These are phyloP conservation scores for Elymus sibiricus DNA, from an alignment of 176 grass and related monocot genomes.

Conservation along the genomic window DNA sequence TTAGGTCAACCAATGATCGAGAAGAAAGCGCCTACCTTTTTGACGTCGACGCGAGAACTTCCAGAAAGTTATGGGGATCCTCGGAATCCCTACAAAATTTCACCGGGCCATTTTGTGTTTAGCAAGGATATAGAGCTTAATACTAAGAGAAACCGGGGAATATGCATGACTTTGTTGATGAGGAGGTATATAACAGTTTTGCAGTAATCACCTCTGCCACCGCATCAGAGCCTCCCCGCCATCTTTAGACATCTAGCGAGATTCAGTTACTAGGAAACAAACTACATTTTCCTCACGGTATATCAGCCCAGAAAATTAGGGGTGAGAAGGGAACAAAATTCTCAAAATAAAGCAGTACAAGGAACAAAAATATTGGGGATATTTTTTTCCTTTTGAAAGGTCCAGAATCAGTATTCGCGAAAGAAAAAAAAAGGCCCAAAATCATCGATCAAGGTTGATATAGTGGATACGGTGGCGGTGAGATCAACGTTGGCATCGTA, in stretches of 20 bases:
- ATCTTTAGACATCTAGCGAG: conserved; percentile 30
- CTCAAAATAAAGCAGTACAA: no score
- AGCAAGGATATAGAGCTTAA: neutral
- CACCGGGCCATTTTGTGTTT: neutral
- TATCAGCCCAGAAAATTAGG: no score
- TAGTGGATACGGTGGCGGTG: neutral
- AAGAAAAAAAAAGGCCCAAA: no score
- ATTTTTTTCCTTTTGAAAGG: no score
- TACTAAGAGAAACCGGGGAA: no score
- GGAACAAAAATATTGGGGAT: neutral
- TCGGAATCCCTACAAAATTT: conserved; percentile 33
- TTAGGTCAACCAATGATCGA: neutral
- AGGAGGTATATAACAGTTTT: no score
- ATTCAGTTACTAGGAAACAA: conserved; percentile 30
- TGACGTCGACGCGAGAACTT: conserved; percentile 41
- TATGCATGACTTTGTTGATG: no score
- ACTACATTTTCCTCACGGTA: neutral
- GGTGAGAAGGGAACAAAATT: no score
- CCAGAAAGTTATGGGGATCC: conserved; percentile 59
- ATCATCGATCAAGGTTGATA: no score
- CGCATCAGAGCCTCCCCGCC: conserved; percentile 49
- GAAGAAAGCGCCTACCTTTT: conserved; percentile 33
- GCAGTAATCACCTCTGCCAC: conserved; percentile 49
- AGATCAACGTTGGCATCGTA: neutral
- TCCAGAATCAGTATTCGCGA: no score